These are phyloP conservation scores for Boletus rubropictus DNA, from an alignment of 768 basidiomycete genomes.

Conservation along the genomic window DNA sequence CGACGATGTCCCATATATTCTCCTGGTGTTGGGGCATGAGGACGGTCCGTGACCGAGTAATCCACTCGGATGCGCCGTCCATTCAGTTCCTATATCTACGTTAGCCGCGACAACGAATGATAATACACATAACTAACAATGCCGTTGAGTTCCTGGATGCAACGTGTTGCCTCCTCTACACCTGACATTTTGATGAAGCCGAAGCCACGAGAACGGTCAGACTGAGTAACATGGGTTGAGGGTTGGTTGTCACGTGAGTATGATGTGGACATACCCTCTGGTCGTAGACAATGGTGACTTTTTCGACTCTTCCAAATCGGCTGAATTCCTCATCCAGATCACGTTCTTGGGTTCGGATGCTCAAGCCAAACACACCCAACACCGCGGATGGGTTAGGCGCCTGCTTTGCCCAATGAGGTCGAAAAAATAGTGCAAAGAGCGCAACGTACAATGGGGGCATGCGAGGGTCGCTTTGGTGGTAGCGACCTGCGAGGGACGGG, in stretches of 20 bases:
- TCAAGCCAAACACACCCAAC: constrained; percentile 96
- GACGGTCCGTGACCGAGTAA: constrained; percentile 89
- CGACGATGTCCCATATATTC: constrained; percentile 96
- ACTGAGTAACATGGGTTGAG: constrained; percentile 40
- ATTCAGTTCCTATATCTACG: constrained; percentile 67
- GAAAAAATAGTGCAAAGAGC: constrained; percentile 3
- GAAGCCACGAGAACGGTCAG: constrained; percentile 94
- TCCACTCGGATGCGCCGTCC: constrained; percentile 96
- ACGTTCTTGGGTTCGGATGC: constrained; percentile 88
- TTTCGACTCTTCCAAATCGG: constrained; percentile 84
- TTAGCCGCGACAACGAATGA: constrained; percentile 7
- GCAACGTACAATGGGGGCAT: constrained; percentile 67
- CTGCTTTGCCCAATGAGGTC: constrained; percentile 48
- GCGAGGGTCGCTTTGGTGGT: constrained; percentile 56
- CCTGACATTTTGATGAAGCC: constrained; percentile 94
- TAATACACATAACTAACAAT: constrained; percentile 48
- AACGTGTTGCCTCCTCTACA: constrained; percentile 82
- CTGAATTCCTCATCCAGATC: constrained; percentile 94
- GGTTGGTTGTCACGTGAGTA: constrained; percentile 5
- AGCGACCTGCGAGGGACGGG: constrained; percentile 52
- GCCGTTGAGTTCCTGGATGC: constrained; percentile 89
- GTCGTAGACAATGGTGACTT: constrained; percentile 95
- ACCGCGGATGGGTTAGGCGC: constrained; percentile 84
- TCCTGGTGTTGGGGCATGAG: constrained; percentile 94
- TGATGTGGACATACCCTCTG: constrained; percentile 62